A percentile compares a stretch with the other conserved stretches of the same genome.
Conservation (phyloP, 257 asterid genomes). For the Solanum microdontum region DNA sequence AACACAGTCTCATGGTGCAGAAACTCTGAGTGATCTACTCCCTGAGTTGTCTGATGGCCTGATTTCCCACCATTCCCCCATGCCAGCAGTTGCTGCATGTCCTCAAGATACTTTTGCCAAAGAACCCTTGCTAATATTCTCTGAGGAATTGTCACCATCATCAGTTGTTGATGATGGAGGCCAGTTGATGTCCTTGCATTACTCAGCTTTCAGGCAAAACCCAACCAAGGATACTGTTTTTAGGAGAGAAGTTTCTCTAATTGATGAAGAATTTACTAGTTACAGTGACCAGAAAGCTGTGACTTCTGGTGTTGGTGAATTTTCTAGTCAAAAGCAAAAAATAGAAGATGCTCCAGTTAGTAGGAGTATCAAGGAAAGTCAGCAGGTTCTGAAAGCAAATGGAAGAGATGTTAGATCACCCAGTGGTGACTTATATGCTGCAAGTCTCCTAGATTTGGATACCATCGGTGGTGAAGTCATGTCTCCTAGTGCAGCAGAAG, state of each 20-base stretch:
- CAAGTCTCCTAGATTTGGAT: conserved; percentile 10
- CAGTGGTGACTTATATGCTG: conserved; percentile 10
- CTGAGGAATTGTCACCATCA: conserved; percentile 12
- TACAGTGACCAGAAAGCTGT: conserved; percentile 13
- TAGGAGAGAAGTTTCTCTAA: conserved; percentile 29
- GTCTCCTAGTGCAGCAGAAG: conserved; percentile 20
- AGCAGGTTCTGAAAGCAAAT: conserved; percentile 14
- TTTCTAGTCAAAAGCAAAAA: conserved; percentile 14
- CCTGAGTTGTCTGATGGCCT: conserved; percentile 16
- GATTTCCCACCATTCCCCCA: conserved; percentile 16
- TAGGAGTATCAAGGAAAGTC: conserved; percentile 6
- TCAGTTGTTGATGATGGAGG: conserved; percentile 19
- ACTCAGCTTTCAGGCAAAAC: conserved; percentile 5
- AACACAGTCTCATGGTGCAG: conserved; percentile 18
- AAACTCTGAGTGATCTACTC: conserved; percentile 11
- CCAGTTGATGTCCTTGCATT: conserved; percentile 17
- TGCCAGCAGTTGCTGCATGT: conserved; percentile 13
- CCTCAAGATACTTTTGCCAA: conserved; percentile 10
- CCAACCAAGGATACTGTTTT: conserved; percentile 9
- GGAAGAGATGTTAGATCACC: conserved; percentile 16
- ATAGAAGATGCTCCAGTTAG: conserved; percentile 3
- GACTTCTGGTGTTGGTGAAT: conserved; percentile 10
- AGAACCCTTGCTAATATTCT: conserved; percentile 10
- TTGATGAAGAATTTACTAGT: conserved; percentile 33
- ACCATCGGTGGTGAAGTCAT: conserved; percentile 10